These are phyloP conservation scores for Candida patagonica DNA, from an alignment of 805 yeast species.

Conservation along the genomic window DNA sequence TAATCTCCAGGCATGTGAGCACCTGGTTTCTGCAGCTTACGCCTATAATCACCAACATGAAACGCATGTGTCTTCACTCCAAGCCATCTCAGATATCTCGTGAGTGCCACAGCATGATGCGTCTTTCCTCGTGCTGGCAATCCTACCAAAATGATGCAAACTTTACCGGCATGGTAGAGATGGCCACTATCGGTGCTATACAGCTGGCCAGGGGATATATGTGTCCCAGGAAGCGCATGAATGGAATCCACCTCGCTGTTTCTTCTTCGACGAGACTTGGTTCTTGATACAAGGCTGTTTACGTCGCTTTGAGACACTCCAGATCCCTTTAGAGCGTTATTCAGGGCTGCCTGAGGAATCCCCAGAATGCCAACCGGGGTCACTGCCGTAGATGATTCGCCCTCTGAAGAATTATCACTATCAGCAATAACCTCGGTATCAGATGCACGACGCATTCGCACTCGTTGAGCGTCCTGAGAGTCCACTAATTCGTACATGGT, in stretches of 20 bases:
- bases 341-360: not conserved
- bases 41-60: constrained; percentile 86
- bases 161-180: constrained; percentile 90
- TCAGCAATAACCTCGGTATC: not conserved
- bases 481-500: constrained; percentile 1
- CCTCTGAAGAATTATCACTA: not conserved
- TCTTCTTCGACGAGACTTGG: constrained; percentile 6
- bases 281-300: not conserved
- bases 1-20: constrained; percentile 59
- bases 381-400: not conserved
- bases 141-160: constrained; percentile 82
- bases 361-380: not conserved
- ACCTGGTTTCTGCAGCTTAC: constrained; percentile 31
- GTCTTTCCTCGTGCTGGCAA: constrained; percentile 96
- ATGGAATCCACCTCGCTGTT: constrained; percentile 18
- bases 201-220: constrained; percentile 83
- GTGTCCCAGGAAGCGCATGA: constrained; percentile 33
- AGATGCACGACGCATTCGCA: not conserved
- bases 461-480: not conserved
- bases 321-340: not conserved
- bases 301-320: not conserved
- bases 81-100: constrained; percentile 89
- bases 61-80: constrained; percentile 90
- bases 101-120: constrained; percentile 79
- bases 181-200: constrained; percentile 90